Base-by-base conservation (phyloP, 352 stramenopile genomes). In the Pythium insidiosum region DNA sequence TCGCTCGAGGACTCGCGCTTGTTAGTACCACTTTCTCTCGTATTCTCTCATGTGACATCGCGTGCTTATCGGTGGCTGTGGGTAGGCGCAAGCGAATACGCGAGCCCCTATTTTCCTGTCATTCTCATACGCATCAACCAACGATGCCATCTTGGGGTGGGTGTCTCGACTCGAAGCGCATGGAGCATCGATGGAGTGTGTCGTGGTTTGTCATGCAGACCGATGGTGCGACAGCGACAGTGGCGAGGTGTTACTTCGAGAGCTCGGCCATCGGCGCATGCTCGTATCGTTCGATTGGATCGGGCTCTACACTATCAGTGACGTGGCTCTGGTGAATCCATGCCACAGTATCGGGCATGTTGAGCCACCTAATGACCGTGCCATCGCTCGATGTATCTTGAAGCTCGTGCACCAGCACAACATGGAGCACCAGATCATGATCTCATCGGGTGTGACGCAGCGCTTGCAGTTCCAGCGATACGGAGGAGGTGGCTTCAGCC, bases 201-300 rank as follows among this genome's bases (percentile, higher is more conserved):
- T 90, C n/a, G 61, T 88, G 0, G 16, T 92, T 5, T 88, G 74
- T 35, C 77, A 90, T 18, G 66, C 62, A 0, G 77, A 92, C 58
- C 59, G 68, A n/a, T 90, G 73, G 70, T 72, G 61, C 29, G 58
- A 63, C 10, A 58, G 48, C 19, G 23, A 88, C 72, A 60, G 51
- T 55, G 12, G 34, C 0, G 40, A 44, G 15, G 11, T 36, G 7
- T 85, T 87, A 53, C 47, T 89, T 4, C 31, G 67, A 12, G 45
- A 56, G 13, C 9, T 89, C 7, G 50, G 73, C 10, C 26, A 44
- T 10, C 46, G 68, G 1, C 61, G 68, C 1, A 58, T 88, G 2
- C 54, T 59, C 0, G 39, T 92, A 18, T 59, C 79, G 13, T 90
- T 92, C 46, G 54, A 83, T 36, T 61, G 80, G 60, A 40, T 90